These are phyloP conservation scores for Dryas drummondii DNA, from an alignment of 306 rosid genomes.

Conservation along the genomic window DNA sequence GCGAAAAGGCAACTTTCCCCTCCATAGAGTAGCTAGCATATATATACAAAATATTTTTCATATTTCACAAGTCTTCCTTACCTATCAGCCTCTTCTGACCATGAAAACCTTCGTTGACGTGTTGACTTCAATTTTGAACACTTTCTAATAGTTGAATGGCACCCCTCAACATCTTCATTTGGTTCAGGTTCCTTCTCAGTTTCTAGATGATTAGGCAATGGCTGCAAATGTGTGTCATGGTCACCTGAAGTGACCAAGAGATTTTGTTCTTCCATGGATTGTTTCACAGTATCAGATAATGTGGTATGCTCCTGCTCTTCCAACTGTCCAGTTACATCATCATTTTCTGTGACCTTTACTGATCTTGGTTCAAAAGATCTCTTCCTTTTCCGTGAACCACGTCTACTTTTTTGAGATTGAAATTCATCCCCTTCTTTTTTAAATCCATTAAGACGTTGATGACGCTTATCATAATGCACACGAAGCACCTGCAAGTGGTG, in stretches of 20 bases:
- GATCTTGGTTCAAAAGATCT: constrained; percentile 44
- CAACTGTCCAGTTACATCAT: constrained; percentile 38
- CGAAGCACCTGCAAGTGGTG: constrained; percentile 72
- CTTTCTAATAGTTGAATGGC: constrained; percentile 41
- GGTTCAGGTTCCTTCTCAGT: constrained; percentile 35
- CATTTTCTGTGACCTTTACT: constrained; percentile 45
- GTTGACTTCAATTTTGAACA: constrained; percentile 55
- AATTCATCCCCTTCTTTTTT: constrained; percentile 39
- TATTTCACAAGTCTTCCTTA: constrained; percentile 23
- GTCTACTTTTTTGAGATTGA: constrained; percentile 29
- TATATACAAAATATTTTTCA: too few species aligned
- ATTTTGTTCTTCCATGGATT: constrained; percentile 37
- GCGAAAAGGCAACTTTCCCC: too few species aligned
- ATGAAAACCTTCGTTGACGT: constrained; percentile 66
- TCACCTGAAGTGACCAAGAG: constrained; percentile 38
- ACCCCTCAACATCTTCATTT: constrained; percentile 39
- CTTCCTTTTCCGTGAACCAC: constrained; percentile 33
- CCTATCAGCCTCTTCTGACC: constrained; percentile 95
- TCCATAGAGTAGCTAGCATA: too few species aligned
- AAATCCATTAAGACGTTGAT: constrained; percentile 42
- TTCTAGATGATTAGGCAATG: constrained; percentile 40
- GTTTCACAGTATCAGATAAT: constrained; percentile 31
- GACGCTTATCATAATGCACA: constrained; percentile 56
- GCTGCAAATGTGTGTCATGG: constrained; percentile 32
- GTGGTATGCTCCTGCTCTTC: constrained; percentile 21